Percentiles rank a stretch among this genome's conserved stretches.
Conservation (phyloP, 2,329 filamentous ascomycete genomes). For the Didymosphaeria variabile region DNA sequence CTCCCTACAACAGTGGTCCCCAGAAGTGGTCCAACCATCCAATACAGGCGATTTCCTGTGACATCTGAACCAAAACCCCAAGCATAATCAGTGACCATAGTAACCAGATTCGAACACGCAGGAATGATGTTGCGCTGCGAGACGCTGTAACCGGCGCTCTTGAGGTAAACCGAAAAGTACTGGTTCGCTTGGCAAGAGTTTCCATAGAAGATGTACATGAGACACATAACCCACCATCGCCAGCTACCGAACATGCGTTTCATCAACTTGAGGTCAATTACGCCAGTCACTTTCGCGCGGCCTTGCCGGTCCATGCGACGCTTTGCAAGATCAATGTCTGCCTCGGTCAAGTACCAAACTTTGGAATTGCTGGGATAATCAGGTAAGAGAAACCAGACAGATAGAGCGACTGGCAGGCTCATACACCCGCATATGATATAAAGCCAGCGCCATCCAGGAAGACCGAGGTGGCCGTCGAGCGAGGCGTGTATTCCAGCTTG, state of each 20-base stretch:
- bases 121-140: constrained; percentile 1
- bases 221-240: not conserved
- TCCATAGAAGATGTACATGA: constrained; percentile 3
- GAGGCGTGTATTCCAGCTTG: not conserved
- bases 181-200: constrained; percentile 1
- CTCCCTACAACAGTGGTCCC: constrained; percentile 1
- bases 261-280: not conserved
- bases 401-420: not conserved
- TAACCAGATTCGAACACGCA: not conserved
- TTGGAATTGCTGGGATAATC: constrained; percentile 3
- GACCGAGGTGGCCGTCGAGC: not conserved
- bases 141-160: not conserved
- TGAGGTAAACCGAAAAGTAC: constrained; percentile 1
- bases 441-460: not conserved
- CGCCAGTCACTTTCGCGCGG: not conserved
- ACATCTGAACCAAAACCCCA: not conserved
- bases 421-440: not conserved
- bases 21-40: constrained; percentile 1
- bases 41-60: not conserved
- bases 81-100: constrained; percentile 1
- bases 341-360: constrained; percentile 4
- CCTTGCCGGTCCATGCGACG: not conserved
- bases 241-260: constrained; percentile 3
- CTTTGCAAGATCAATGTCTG: not conserved
- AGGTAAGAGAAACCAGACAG: not conserved